A percentile compares a stretch with the other conserved stretches of the same genome.
These are phyloP conservation scores for Neurospora sp. DNA, from an alignment of 495 filamentous ascomycete species.

Conservation along the genomic window DNA sequence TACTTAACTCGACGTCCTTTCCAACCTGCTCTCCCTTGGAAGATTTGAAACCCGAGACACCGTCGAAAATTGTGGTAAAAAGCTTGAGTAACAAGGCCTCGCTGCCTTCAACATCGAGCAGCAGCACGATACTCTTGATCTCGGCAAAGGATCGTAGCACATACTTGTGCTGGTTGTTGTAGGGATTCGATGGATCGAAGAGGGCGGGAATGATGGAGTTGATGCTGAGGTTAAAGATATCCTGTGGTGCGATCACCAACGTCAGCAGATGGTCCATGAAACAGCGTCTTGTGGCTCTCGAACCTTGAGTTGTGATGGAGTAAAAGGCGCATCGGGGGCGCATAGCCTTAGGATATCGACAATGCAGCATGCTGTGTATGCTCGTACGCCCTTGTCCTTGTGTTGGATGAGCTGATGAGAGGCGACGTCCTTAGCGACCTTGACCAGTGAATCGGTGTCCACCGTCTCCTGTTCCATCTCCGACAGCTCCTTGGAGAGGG, in stretches of 20 bases:
- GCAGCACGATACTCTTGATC: slow-evolving; percentile 86
- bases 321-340: slow-evolving; percentile 93
- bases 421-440: slow-evolving; percentile 82
- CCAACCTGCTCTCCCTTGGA: slow-evolving; percentile 67
- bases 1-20: slow-evolving; percentile 85
- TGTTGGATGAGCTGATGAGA: slow-evolving; percentile 73
- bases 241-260: slow-evolving; percentile 38
- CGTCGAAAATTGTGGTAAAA: slow-evolving; percentile 85
- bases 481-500: slow-evolving; percentile 72
- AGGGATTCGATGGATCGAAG: slow-evolving; percentile 77
- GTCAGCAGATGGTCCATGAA: slow-evolving; percentile 1
- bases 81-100: slow-evolving; percentile 68
- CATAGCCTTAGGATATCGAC: slow-evolving; percentile 91
- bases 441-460: slow-evolving; percentile 66
- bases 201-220: slow-evolving; percentile 74
- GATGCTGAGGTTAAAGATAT: slow-evolving; percentile 87
- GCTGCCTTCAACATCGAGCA: slow-evolving; percentile 78
- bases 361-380: slow-evolving; percentile 78
- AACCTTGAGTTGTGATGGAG: slow-evolving; percentile 81
- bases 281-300: neutral
- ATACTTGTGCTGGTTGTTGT: slow-evolving; percentile 86
- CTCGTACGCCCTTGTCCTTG: slow-evolving; percentile 86
- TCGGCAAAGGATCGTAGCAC: slow-evolving; percentile 81
- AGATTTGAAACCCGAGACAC: slow-evolving; percentile 68
- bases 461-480: slow-evolving; percentile 82